Evolutionary conservation across 2,329 filamentous ascomycete genomes (phyloP).

Genomic region (Myriosclerotinia scirpicola): DNA sequence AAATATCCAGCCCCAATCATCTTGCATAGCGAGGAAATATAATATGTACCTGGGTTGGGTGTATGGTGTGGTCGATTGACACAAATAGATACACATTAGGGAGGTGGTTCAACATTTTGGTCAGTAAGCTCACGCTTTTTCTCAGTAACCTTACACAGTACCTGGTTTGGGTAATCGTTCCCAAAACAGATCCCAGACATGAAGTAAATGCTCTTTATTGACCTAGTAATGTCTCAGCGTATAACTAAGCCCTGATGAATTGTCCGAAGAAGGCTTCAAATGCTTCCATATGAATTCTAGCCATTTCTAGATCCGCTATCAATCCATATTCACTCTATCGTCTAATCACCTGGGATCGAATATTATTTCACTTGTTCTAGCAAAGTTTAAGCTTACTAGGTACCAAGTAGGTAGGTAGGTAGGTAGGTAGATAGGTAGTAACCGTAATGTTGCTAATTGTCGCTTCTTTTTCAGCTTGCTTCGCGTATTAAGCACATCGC

Average conservation of each 20-base stretch:
- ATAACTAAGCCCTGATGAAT: slow-evolving; percentile 1
- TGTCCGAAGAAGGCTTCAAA: slow-evolving; percentile 11
- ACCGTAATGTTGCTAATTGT: slow-evolving; percentile 1
- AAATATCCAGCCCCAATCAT: slow-evolving; percentile 7
- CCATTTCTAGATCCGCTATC: slow-evolving; percentile 10
- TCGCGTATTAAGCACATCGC: slow-evolving; percentile 2
- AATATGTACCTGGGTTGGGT: neutral
- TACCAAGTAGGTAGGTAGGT: neutral
- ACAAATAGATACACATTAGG: slow-evolving; percentile 13
- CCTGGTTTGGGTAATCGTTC: slow-evolving; percentile 1
- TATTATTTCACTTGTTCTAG: neutral
- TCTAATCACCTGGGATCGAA: neutral
- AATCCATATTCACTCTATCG: neutral
- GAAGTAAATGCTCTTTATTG: neutral
- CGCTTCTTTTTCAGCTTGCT: slow-evolving; percentile 15
- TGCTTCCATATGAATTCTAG: slow-evolving; percentile 10
- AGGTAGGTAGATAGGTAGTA: neutral
- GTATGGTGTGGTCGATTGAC: slow-evolving; percentile 5
- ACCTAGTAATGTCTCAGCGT: slow-evolving; percentile 10
- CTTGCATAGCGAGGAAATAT: neutral
- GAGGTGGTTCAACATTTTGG: neutral
- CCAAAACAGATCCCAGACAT: neutral
- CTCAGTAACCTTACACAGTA: neutral
- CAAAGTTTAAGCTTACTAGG: neutral
- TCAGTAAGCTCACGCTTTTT: slow-evolving; percentile 10